Conservation (phyloP, 495 filamentous ascomycete species). For the Trichoderma asperelloides region DNA sequence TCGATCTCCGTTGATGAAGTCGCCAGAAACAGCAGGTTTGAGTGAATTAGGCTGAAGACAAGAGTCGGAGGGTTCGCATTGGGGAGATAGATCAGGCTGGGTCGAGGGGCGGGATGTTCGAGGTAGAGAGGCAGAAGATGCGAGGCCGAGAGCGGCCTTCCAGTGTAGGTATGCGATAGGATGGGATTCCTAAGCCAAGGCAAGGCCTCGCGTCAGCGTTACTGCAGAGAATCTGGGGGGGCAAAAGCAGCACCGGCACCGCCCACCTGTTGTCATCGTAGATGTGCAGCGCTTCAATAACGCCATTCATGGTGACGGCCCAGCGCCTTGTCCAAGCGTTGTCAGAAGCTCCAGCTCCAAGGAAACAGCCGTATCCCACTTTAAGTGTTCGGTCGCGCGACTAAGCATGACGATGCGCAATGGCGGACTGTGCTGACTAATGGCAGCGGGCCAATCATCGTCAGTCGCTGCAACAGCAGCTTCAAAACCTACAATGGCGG, state of each 20-base stretch:
- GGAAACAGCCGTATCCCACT: not conserved
- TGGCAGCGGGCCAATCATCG: not conserved
- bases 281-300: conserved; percentile 93
- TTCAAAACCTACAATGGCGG: not conserved
- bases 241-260: not conserved
- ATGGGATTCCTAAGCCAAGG: conserved; percentile 27
- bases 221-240: not conserved
- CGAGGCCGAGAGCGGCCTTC: conserved; percentile 68
- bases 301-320: conserved; percentile 56
- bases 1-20: conserved; percentile 78
- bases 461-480: not conserved
- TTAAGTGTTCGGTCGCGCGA: conserved; percentile 14
- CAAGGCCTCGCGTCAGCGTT: not conserved
- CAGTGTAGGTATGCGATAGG: conserved; percentile 48
- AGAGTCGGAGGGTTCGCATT: conserved; percentile 78
- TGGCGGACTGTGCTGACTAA: not conserved
- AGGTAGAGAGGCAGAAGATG: conserved; percentile 80
- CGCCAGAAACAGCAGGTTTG: conserved; percentile 78
- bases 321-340: not conserved
- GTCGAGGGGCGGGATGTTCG: conserved; percentile 70
- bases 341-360: not conserved
- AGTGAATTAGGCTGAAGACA: conserved; percentile 77
- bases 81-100: conserved; percentile 76
- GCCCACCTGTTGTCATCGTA: conserved; percentile 83
- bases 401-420: conserved; percentile 8